Conservation (phyloP, 1,284 basidiomycete species). For the Malassezia nana region DNA sequence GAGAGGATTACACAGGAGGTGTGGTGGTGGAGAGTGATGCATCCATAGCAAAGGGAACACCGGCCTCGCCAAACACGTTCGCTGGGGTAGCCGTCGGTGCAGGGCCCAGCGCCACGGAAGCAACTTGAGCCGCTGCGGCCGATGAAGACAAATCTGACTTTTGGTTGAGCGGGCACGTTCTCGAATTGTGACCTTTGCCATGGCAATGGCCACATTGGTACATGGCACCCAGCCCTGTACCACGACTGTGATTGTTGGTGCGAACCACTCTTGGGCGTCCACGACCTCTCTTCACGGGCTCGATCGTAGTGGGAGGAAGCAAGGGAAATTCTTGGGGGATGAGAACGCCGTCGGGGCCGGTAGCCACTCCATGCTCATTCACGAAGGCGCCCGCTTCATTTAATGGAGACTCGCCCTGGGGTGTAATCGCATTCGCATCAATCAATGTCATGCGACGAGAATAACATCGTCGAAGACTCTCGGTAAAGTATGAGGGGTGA, state of each 20-base stretch:
- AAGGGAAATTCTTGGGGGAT: slow-evolving; percentile 15
- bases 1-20: not conserved
- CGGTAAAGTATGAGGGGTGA: slow-evolving; percentile 17
- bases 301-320: slow-evolving; percentile 5
- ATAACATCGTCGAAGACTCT: slow-evolving; percentile 17
- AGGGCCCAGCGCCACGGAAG: not conserved
- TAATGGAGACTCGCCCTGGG: not conserved
- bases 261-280: slow-evolving; percentile 15
- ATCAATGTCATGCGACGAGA: slow-evolving; percentile 16
- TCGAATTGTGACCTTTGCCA: slow-evolving; percentile 16
- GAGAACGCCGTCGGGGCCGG: not conserved
- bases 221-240: slow-evolving; percentile 10
- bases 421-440: slow-evolving; percentile 1
- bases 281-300: slow-evolving; percentile 16
- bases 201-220: slow-evolving; percentile 20
- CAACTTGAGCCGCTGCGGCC: not conserved
- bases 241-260: not conserved
- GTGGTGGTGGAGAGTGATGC: slow-evolving; percentile 6
- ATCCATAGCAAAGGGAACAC: slow-evolving; percentile 14
- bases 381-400: not conserved
- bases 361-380: not conserved
- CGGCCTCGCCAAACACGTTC: slow-evolving; percentile 8
- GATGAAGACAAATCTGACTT: not conserved
- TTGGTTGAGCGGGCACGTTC: slow-evolving; percentile 16
- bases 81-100: not conserved